Evolutionary conservation across 139 green algal species (phyloP).

Genomic region (Chlorella sp.): DNA sequence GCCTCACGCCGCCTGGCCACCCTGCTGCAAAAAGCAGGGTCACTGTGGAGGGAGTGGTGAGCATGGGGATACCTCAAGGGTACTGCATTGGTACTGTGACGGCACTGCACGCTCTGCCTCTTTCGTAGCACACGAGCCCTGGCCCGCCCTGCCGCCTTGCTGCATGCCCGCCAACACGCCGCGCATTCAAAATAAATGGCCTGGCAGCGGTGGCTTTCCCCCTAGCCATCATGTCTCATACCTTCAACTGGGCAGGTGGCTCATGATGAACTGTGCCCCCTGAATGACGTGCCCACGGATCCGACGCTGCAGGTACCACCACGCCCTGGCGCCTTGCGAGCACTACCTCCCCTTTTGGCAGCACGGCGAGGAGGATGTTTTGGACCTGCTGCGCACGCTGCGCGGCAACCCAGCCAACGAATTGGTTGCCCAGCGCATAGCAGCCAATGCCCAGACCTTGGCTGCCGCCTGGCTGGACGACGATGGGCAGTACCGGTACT

Average conservation of each 20-base stretch:
- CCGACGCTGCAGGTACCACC: slow-evolving; percentile 4
- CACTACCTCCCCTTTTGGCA: slow-evolving; percentile 16
- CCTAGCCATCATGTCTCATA: too few species aligned
- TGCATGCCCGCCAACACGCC: too few species aligned
- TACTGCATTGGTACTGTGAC: not conserved
- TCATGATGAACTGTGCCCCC: too few species aligned
- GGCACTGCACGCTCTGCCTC: not conserved
- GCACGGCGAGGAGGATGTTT: not conserved
- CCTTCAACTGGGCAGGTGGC: too few species aligned
- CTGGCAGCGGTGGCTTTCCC: too few species aligned
- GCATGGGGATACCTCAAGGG: not conserved
- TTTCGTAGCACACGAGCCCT: too few species aligned
- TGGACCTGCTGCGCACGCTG: not conserved
- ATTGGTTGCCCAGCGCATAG: not conserved
- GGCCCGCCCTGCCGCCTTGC: too few species aligned
- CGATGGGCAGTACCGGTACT: not conserved
- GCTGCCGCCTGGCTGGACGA: not conserved
- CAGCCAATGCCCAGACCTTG: not conserved
- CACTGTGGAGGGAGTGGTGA: not conserved
- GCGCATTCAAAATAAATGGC: too few species aligned
- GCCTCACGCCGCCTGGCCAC: not conserved
- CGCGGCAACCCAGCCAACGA: not conserved
- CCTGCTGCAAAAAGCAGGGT: slow-evolving; percentile 17
- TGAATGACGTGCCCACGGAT: too few species aligned
- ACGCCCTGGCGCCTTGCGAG: not conserved